phyloP scores from a whole-genome alignment of 768 basidiomycete species.

The Tephrocybe sp. region DNA sequence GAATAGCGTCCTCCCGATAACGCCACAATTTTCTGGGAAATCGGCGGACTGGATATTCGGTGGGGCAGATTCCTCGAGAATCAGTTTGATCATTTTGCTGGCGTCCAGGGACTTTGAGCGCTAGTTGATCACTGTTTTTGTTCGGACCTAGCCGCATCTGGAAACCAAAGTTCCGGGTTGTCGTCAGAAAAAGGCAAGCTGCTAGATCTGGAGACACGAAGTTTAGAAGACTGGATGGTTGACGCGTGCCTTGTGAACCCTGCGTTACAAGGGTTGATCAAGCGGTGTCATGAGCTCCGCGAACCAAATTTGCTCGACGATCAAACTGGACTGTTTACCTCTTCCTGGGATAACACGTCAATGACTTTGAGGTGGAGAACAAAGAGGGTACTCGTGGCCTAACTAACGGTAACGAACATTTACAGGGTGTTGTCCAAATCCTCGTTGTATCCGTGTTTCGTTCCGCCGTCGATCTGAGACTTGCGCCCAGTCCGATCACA shows the following conservation, averaged over 20 bases:
- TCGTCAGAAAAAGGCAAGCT: constrained; percentile 40
- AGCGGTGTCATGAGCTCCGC: constrained; percentile 43
- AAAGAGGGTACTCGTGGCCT: constrained; percentile 33
- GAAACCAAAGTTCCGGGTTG: constrained; percentile 48
- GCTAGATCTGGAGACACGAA: constrained; percentile 38
- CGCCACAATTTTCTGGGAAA: constrained; percentile 34
- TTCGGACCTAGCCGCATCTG: constrained; percentile 51
- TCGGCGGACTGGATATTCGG: constrained; percentile 26
- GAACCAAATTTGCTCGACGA: constrained; percentile 44
- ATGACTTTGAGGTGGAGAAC: constrained; percentile 37
- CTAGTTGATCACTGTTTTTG: constrained; percentile 31
- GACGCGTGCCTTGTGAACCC: constrained; percentile 44
- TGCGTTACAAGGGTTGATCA: constrained; percentile 44
- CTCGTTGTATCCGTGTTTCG: constrained; percentile 42
- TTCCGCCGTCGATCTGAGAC: constrained; percentile 49
- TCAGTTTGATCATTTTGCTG: constrained; percentile 29
- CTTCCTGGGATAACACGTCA: constrained; percentile 50
- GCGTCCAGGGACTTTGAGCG: constrained; percentile 37
- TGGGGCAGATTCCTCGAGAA: constrained; percentile 29
- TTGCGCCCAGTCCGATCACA: constrained; percentile 40
- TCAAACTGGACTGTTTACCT: constrained; percentile 42
- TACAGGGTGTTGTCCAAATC: constrained; percentile 32
- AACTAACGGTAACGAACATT: constrained; percentile 32
- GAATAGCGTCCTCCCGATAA: constrained; percentile 18
- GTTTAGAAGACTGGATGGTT: constrained; percentile 45